Evolutionary conservation across 495 filamentous ascomycete genomes (phyloP).

Genomic region (Aspergillus asperescens): DNA sequence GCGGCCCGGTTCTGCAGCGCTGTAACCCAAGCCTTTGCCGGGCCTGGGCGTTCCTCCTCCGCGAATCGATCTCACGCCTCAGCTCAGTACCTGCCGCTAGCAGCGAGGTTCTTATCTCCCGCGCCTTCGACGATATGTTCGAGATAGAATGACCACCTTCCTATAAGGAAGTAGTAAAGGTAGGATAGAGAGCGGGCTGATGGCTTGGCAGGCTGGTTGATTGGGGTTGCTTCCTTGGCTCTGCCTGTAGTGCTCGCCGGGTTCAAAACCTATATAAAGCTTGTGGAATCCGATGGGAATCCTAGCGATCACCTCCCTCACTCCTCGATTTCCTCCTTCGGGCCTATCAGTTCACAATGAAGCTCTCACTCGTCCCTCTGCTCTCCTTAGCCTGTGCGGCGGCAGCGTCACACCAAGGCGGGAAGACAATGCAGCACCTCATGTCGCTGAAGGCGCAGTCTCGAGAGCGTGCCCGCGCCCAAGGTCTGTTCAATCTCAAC

Average conservation of each 20-base stretch:
- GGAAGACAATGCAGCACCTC: constrained; percentile 12
- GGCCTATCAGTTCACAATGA: constrained; percentile 8
- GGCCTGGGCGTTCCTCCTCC: not conserved
- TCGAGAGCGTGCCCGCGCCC: constrained; percentile 13
- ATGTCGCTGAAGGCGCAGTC: constrained; percentile 15
- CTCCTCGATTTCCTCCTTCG: not conserved
- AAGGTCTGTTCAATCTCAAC: constrained; percentile 15
- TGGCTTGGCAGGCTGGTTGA: not conserved
- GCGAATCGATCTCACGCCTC: not conserved
- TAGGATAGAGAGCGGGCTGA: not conserved
- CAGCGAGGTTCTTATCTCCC: not conserved
- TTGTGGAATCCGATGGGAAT: not conserved
- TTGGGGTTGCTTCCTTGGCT: not conserved
- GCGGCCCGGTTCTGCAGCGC: not conserved
- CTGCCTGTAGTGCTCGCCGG: not conserved
- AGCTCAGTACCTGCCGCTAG: not conserved
- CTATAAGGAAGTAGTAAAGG: not conserved
- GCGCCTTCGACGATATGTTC: not conserved
- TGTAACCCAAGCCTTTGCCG: constrained; percentile 11
- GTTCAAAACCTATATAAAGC: not conserved
- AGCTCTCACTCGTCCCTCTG: constrained; percentile 11
- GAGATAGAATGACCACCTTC: constrained; percentile 3
- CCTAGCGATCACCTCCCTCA: not conserved
- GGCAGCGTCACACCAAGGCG: constrained; percentile 9
- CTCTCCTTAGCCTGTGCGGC: constrained; percentile 9